Conservation (phyloP, 257 asterid species). For the Nicotiana noctiflora region DNA sequence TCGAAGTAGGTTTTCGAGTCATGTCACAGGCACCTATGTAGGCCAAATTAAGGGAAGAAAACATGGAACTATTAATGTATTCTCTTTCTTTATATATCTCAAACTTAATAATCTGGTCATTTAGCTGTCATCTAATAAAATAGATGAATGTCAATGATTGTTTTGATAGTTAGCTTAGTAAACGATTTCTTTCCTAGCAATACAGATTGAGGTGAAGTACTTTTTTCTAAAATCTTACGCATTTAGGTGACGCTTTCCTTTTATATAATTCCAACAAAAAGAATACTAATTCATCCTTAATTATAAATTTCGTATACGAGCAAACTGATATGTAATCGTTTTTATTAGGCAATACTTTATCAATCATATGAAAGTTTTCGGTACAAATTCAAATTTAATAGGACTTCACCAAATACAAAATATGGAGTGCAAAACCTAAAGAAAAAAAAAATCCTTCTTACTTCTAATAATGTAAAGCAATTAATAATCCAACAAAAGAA, state of each 20-base stretch:
- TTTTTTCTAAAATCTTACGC: too few relatives aligned
- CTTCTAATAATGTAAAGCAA: not conserved
- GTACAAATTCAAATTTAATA: too few relatives aligned
- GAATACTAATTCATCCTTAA: too few relatives aligned
- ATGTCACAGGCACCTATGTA: slow-evolving; percentile 1
- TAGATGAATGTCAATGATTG: not conserved
- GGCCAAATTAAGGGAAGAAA: not conserved
- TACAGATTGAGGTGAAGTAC: too few relatives aligned
- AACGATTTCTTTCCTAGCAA: not conserved
- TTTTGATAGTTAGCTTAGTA: not conserved
- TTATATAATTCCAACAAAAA: too few relatives aligned
- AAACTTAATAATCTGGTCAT: not conserved
- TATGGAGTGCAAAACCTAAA: too few relatives aligned
- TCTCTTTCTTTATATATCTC: not conserved
- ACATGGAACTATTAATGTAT: slow-evolving; percentile 4
- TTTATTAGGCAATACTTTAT: too few relatives aligned
- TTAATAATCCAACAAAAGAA: not conserved
- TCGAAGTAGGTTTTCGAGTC: not conserved
- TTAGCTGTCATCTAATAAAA: not conserved
- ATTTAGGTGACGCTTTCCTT: too few relatives aligned
- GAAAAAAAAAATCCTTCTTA: not conserved
- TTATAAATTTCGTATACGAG: too few relatives aligned
- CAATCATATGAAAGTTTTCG: too few relatives aligned
- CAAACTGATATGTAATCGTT: too few relatives aligned
- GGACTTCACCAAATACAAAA: too few relatives aligned